Evolutionary conservation across 2,329 filamentous ascomycete genomes (phyloP).

Genomic region (Albifimbria verrucaria): DNA sequence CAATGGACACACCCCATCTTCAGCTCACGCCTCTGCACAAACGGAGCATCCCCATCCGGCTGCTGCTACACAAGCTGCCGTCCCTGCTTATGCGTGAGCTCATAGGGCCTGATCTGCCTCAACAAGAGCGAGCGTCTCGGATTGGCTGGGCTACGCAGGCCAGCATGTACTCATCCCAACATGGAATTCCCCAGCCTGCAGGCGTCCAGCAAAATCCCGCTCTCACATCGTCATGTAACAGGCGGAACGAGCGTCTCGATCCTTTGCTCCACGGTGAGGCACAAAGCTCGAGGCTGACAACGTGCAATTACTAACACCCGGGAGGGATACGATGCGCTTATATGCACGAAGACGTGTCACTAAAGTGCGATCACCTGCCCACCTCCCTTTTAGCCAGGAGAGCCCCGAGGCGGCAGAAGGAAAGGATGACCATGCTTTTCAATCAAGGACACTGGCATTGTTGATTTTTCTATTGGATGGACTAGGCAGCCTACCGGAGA

Average conservation of each 20-base stretch:
- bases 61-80: background rate
- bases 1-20: no score
- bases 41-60: background rate
- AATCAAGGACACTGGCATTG: background rate
- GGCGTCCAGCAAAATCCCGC: background rate
- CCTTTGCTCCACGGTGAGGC: background rate
- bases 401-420: background rate
- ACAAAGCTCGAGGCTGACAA: background rate
- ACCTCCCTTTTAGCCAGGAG: background rate
- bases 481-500: slow-evolving; percentile 54
- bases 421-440: no score
- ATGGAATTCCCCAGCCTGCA: background rate
- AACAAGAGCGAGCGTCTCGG: background rate
- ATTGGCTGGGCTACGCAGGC: background rate
- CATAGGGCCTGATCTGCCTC: background rate
- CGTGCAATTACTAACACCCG: background rate
- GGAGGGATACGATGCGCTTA: background rate
- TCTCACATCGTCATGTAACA: background rate
- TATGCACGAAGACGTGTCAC: background rate
- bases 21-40: background rate
- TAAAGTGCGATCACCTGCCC: background rate
- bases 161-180: background rate
- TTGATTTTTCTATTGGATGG: background rate
- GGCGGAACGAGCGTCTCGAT: background rate
- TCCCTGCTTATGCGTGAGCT: background rate